Percentiles rank a stretch among this genome's conserved stretches.
Evolutionary conservation across 306 rosid species (phyloP).

Genomic region (Fragaria ananassa): DNA sequence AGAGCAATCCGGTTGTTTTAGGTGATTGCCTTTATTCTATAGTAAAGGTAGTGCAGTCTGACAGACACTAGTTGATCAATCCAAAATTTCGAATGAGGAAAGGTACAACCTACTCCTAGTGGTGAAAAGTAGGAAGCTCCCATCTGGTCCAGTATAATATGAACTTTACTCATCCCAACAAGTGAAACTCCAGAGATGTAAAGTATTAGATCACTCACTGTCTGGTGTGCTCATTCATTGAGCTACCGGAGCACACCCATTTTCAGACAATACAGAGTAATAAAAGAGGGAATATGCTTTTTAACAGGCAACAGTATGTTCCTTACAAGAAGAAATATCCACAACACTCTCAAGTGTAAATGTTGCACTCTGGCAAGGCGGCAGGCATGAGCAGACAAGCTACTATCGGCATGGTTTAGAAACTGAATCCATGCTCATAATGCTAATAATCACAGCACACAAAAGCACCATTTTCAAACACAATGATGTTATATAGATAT

Average conservation of each 20-base stretch:
- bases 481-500: conserved; percentile 5
- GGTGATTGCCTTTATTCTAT: background rate
- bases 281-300: background rate
- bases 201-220: background rate
- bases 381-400: background rate
- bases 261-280: background rate
- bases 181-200: background rate
- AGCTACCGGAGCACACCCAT: background rate
- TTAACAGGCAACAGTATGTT: background rate
- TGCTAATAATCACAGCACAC: background rate
- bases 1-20: background rate
- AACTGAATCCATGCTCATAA: background rate
- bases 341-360: background rate
- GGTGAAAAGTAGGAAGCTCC: background rate
- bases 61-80: background rate
- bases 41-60: background rate
- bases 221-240: background rate
- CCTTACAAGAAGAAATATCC: background rate
- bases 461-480: background rate
- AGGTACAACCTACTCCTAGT: background rate
- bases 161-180: background rate
- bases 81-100: background rate
- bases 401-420: background rate
- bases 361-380: background rate
- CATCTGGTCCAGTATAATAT: background rate